Percentiles rank a stretch among this genome's conserved stretches.
phyloP scores from a whole-genome alignment of 352 stramenopile genomes.

The Phytophthora ramorum region DNA sequence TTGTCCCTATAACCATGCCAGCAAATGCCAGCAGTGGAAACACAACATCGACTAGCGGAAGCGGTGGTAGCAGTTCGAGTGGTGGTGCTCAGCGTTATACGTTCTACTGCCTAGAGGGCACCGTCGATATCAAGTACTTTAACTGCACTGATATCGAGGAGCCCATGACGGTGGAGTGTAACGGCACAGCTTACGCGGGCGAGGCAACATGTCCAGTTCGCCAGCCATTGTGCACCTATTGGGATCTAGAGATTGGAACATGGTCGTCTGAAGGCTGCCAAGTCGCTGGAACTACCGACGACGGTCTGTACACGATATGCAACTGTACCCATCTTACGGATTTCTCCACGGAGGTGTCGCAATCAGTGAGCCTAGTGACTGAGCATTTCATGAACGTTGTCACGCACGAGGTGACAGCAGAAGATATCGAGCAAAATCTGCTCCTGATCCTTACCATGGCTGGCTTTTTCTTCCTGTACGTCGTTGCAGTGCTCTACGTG shows the following conservation, averaged over 20 bases:
- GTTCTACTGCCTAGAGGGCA: constrained; percentile 56
- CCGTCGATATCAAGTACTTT: constrained; percentile 61
- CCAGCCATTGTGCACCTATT: constrained; percentile 66
- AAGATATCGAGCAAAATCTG: constrained; percentile 69
- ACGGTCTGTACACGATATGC: constrained; percentile 78
- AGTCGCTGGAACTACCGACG: constrained; percentile 56
- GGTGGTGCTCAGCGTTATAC: constrained; percentile 35
- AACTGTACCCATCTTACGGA: constrained; percentile 80
- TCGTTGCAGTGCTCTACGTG: constrained; percentile 62
- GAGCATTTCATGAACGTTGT: constrained; percentile 72
- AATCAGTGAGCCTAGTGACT: constrained; percentile 60
- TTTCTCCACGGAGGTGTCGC: constrained; percentile 70
- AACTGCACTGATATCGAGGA: constrained; percentile 54
- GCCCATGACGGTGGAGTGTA: constrained; percentile 50
- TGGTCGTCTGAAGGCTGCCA: constrained; percentile 73
- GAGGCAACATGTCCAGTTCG: constrained; percentile 57
- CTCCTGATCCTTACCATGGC: constrained; percentile 58
- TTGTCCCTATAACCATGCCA: constrained; percentile 32
- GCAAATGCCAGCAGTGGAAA: constrained; percentile 10
- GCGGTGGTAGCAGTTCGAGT: constrained; percentile 9
- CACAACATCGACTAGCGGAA: constrained; percentile 13
- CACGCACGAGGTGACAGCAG: constrained; percentile 56
- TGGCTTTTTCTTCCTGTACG: constrained; percentile 60
- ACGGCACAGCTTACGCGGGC: constrained; percentile 60
- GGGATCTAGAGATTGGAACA: constrained; percentile 42